Evolutionary conservation across 192 early-diverging fungal species (phyloP), one percentile per base, ranked within the genome.

Genomic region (Diversispora eburnea): DNA sequence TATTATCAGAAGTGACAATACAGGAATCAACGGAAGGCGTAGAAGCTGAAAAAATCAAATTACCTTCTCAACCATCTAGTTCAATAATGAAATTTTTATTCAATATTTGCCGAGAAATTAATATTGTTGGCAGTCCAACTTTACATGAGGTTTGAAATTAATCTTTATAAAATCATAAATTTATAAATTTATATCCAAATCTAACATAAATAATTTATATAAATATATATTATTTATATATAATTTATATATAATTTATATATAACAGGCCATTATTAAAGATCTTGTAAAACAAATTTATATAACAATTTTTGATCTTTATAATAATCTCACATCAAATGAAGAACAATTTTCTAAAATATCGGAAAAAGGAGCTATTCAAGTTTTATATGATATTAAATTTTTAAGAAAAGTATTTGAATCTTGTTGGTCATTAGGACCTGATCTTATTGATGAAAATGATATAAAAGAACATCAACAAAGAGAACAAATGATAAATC

Each of bases 371-470:
- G 84, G 87, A 1, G 84, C 86, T 1, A 57, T 89, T 19, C 90
- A 91, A 71, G 58, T 91, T 48, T 65, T 91, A n/a, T 90, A 87
- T 74, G 90, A 91, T 47, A 64, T 84, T 47, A 78, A 83, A 63
- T 85, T 86, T 59, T 47, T 90, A 22, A 78, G 68, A 9, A 77
- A 79, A 56, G 68, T 90, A 0, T 79, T 91, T 56, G 80, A 84
- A 54, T 62, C 80, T 9, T 48, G 64, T 20, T 66, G 52, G 66
- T 15, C 67, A 25, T 33, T 25, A n/a, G 17, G 12, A 52, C 33
- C 49, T 60, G 25, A 48, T 55, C 8, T 51, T 69, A 1, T 39
- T 71, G 22, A 63, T 8, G 57, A 58, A 6, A 42, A 67, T 70
- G 51, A 69, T 58, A 66, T 22, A 25, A 68, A 69, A 61, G 59